A percentile compares a stretch with the other conserved stretches of the same genome.
phyloP scores from a whole-genome alignment of 306 rosid genomes.

The Morella rubra region DNA sequence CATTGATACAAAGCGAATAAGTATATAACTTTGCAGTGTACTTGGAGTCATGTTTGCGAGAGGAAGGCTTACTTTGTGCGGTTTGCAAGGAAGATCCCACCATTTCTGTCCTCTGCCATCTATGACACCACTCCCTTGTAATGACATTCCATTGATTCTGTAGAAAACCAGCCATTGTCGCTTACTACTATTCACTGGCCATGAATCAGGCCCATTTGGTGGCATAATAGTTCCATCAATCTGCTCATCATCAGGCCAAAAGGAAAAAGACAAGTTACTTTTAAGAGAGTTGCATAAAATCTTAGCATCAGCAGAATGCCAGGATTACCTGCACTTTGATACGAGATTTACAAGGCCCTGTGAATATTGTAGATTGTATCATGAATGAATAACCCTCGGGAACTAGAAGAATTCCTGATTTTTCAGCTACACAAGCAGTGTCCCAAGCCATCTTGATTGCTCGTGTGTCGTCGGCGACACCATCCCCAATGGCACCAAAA shows the following conservation, averaged over 20 bases:
- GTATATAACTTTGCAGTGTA: background rate
- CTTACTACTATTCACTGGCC: slow-evolving; percentile 42
- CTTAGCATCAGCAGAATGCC: background rate
- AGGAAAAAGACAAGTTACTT: background rate
- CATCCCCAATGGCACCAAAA: slow-evolving; percentile 12
- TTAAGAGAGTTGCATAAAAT: background rate
- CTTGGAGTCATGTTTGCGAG: background rate
- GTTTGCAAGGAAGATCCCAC: slow-evolving; percentile 74
- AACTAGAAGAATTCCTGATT: slow-evolving; percentile 2
- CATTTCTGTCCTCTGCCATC: slow-evolving; percentile 73
- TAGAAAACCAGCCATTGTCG: slow-evolving; percentile 65
- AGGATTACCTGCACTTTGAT: background rate
- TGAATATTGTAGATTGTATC: slow-evolving; percentile 13
- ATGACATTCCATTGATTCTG: slow-evolving; percentile 46
- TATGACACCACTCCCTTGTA: slow-evolving; percentile 52
- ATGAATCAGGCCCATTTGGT: slow-evolving; percentile 63
- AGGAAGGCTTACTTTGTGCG: slow-evolving; percentile 44
- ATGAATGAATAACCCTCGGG: background rate
- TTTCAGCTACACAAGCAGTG: background rate
- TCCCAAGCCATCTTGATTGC: slow-evolving; percentile 11
- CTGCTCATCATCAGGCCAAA: slow-evolving; percentile 26
- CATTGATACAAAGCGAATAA: slow-evolving; percentile 15
- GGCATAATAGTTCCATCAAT: slow-evolving; percentile 55
- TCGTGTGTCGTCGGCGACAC: slow-evolving; percentile 1
- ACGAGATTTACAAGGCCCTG: slow-evolving; percentile 8